phyloP scores from a whole-genome alignment of 2,329 filamentous ascomycete genomes.

The Emydomyces testavorans region DNA sequence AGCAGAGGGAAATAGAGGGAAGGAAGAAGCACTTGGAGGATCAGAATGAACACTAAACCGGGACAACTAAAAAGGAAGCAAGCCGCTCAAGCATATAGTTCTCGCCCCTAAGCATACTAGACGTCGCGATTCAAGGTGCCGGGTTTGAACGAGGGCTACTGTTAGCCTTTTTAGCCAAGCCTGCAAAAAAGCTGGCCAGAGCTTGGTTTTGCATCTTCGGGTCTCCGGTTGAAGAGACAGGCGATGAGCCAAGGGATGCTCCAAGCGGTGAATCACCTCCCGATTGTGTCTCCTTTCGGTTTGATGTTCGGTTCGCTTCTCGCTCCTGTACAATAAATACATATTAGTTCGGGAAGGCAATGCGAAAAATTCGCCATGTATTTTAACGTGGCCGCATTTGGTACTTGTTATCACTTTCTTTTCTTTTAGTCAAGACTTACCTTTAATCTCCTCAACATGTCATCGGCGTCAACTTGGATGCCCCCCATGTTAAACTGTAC shows the following conservation, averaged over 20 bases:
- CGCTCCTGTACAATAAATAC: constrained; percentile 28
- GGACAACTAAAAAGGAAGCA: background rate
- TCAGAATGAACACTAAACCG: background rate
- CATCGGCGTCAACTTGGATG: constrained; percentile 89
- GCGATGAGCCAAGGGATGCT: constrained; percentile 16
- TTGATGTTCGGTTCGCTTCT: constrained; percentile 32
- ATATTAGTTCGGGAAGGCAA: background rate
- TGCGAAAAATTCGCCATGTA: too few relatives aligned
- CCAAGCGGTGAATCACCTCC: constrained; percentile 21
- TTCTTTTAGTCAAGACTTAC: constrained; percentile 35
- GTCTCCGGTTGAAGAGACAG: constrained; percentile 23
- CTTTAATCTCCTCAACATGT: constrained; percentile 79
- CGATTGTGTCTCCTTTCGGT: constrained; percentile 25
- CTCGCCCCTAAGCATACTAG: too few relatives aligned
- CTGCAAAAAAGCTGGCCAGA: constrained; percentile 49
- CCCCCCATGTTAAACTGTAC: constrained; percentile 98
- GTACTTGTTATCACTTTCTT: background rate
- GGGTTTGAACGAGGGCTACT: constrained; percentile 29
- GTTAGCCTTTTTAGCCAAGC: constrained; percentile 43
- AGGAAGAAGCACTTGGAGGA: background rate
- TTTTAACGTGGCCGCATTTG: too few relatives aligned
- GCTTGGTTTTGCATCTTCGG: constrained; percentile 49
- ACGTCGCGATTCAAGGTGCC: background rate
- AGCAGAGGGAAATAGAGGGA: background rate
- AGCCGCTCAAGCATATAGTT: background rate